Conservation (phyloP, 2,329 filamentous ascomycete genomes). For the Epichloe sibirici region DNA sequence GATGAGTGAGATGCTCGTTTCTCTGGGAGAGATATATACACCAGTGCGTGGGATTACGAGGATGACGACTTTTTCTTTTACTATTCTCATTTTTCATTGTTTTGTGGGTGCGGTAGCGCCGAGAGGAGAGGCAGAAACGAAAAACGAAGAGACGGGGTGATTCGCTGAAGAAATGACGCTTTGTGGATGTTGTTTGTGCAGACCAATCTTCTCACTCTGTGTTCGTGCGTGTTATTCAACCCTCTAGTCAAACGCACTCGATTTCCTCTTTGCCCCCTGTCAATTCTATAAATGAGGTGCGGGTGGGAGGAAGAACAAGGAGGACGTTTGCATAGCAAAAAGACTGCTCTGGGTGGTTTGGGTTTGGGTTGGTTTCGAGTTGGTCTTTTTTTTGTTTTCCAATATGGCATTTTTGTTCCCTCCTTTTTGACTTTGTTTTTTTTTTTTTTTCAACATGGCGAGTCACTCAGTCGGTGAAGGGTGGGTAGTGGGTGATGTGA, state of each 20-base stretch:
- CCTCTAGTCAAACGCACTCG: background rate
- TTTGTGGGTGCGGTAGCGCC: background rate
- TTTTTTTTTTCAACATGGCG: background rate
- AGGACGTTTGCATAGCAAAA: slow-evolving; percentile 1
- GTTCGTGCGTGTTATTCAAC: background rate
- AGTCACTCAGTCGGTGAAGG: background rate
- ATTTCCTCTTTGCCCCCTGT: background rate
- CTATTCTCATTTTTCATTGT: background rate
- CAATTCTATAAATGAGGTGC: background rate
- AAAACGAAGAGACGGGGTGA: background rate
- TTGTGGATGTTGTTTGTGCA: background rate
- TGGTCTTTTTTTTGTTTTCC: background rate
- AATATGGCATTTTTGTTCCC: background rate
- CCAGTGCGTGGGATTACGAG: background rate
- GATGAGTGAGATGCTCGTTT: background rate
- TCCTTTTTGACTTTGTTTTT: background rate
- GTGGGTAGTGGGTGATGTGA: background rate
- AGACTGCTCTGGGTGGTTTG: background rate
- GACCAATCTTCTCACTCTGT: background rate
- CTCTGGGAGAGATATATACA: background rate
- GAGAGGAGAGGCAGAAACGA: background rate
- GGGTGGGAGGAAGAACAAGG: background rate
- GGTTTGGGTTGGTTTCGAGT: background rate
- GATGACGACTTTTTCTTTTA: background rate
- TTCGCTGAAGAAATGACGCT: background rate